Conservation (phyloP, 805 yeast genomes). For the Yarrowia sp. region DNA sequence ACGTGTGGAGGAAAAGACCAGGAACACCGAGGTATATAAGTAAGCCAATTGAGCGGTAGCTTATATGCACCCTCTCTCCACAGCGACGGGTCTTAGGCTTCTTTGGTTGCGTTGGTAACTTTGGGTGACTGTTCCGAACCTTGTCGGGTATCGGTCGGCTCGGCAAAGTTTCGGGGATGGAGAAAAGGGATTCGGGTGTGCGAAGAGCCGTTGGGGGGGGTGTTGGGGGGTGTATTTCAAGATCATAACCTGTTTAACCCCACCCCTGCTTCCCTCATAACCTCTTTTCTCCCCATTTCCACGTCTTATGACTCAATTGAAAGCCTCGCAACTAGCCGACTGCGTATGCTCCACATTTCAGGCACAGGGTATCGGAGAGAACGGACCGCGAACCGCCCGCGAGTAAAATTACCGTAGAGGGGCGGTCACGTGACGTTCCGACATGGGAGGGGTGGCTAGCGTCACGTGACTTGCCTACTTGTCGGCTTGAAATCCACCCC, state of each 20-base stretch:
- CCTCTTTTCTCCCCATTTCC: background rate
- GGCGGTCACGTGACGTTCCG: background rate
- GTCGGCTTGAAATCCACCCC: background rate
- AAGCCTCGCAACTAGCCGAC: background rate
- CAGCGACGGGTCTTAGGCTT: too few species aligned
- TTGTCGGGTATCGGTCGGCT: conserved; percentile 39
- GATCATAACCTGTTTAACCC: background rate
- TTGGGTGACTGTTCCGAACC: conserved; percentile 1
- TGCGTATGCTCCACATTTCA: background rate
- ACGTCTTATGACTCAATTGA: too few species aligned
- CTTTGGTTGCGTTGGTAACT: too few species aligned
- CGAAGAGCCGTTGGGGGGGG: background rate
- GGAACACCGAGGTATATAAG: conserved; percentile 26
- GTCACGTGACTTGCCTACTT: background rate
- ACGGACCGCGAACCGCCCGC: conserved; percentile 24
- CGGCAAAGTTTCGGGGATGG: conserved; percentile 30
- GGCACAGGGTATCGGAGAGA: background rate
- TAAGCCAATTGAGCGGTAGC: background rate
- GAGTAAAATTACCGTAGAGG: background rate
- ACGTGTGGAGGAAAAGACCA: background rate
- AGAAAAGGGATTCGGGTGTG: background rate
- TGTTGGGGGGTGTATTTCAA: background rate
- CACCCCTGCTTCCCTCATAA: too few species aligned
- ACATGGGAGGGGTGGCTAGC: too few species aligned
- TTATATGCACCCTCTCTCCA: background rate